Conservation (phyloP, 176 grass and related monocot genomes). For the Aegilops longissima region DNA sequence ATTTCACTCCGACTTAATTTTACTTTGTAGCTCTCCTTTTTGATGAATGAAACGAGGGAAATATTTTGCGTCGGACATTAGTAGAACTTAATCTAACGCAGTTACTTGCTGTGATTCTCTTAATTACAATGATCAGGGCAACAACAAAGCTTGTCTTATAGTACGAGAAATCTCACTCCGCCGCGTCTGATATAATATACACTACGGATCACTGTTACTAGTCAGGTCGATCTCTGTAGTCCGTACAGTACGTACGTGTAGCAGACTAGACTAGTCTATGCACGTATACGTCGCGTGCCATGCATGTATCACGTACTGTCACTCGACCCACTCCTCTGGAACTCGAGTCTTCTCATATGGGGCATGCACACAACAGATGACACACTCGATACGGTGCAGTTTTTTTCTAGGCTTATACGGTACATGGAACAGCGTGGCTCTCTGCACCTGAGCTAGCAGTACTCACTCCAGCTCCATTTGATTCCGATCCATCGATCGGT, state of each 20-base stretch:
- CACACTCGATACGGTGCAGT: not conserved
- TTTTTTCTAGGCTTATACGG: not conserved
- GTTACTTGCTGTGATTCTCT: too few relatives aligned
- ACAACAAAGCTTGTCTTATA: too few relatives aligned
- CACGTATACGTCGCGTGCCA: not conserved
- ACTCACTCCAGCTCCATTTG: not conserved
- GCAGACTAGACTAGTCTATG: not conserved
- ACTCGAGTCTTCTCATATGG: not conserved
- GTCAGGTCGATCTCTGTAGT: not conserved
- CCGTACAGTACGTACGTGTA: not conserved
- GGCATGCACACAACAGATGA: not conserved
- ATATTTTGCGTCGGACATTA: too few relatives aligned
- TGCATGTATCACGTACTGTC: not conserved
- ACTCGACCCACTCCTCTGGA: not conserved
- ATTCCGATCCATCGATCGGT: not conserved
- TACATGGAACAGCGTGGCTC: not conserved
- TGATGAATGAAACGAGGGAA: too few relatives aligned
- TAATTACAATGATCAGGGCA: too few relatives aligned
- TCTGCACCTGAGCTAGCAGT: not conserved
- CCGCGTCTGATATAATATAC: not conserved
- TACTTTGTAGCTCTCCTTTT: too few relatives aligned
- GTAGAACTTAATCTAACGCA: too few relatives aligned
- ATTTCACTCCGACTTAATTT: too few relatives aligned
- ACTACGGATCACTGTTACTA: not conserved
- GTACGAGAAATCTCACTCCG: too few relatives aligned